Percentiles rank a stretch among this genome's conserved stretches.
Conservation (phyloP, 1,284 basidiomycete genomes). For the Termitomyces sp. region DNA sequence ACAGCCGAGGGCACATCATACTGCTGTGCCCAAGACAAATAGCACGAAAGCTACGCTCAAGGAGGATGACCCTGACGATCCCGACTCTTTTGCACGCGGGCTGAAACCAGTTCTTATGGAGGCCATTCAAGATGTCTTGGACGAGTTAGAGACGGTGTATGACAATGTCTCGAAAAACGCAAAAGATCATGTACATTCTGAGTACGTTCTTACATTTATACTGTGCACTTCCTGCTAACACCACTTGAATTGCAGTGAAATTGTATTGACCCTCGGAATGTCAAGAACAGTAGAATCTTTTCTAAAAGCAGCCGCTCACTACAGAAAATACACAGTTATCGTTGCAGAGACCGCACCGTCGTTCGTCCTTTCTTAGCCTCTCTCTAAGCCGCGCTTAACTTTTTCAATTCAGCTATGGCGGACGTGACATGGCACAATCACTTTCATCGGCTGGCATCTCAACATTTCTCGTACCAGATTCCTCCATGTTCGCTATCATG, state of each 20-base stretch:
- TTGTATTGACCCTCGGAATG: constrained; percentile 93
- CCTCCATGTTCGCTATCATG: constrained; percentile 92
- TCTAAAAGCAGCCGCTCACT: constrained; percentile 84
- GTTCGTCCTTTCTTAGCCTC: constrained; percentile 40
- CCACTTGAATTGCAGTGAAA: constrained; percentile 59
- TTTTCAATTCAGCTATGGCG: constrained; percentile 60
- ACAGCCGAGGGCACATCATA: constrained; percentile 59
- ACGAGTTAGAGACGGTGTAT: constrained; percentile 94
- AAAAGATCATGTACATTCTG: constrained; percentile 94
- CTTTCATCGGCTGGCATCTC: constrained; percentile 81
- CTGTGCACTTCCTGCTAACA: background rate
- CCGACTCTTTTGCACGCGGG: constrained; percentile 65
- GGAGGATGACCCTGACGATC: constrained; percentile 68
- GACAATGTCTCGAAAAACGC: constrained; percentile 94
- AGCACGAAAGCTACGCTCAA: constrained; percentile 45
- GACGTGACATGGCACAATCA: constrained; percentile 80
- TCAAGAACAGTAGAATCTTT: constrained; percentile 94
- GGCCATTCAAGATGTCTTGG: constrained; percentile 89
- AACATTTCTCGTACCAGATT: constrained; percentile 93
- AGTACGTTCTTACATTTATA: constrained; percentile 49
- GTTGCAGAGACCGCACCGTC: constrained; percentile 93
- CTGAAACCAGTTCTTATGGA: constrained; percentile 82
- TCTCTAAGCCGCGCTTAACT: constrained; percentile 6
- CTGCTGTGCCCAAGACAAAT: constrained; percentile 44
- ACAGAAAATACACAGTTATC: constrained; percentile 93